These are phyloP conservation scores for Trifolium subterraneum DNA, from an alignment of 306 rosid species.

Conservation along the genomic window DNA sequence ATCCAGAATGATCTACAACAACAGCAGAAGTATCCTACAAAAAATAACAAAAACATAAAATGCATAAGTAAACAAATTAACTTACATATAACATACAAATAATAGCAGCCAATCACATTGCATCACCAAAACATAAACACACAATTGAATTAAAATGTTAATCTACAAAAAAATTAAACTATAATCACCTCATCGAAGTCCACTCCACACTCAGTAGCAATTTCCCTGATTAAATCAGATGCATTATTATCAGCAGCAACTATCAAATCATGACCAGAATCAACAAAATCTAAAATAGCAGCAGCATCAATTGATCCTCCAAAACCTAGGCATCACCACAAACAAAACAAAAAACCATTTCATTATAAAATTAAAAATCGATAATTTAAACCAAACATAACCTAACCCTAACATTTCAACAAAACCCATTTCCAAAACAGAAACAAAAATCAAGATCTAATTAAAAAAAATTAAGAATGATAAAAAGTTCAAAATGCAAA, in stretches of 20 bases:
- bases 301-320: slow-evolving; percentile 90
- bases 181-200: slow-evolving; percentile 92
- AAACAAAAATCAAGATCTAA: slow-evolving; percentile 40
- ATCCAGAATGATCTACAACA: slow-evolving; percentile 88
- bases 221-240: slow-evolving; percentile 85
- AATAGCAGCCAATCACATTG: slow-evolving; percentile 17
- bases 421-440: slow-evolving; percentile 10
- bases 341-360: background rate
- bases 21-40: slow-evolving; percentile 70
- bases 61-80: background rate
- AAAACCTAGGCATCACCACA: slow-evolving; percentile 59
- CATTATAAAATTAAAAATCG: background rate
- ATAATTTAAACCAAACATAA: background rate
- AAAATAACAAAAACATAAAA: slow-evolving; percentile 5
- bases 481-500: background rate
- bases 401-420: background rate
- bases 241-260: slow-evolving; percentile 76
- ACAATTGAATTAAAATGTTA: background rate
- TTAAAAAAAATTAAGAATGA: background rate
- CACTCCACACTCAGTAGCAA: slow-evolving; percentile 86
- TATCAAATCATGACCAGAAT: slow-evolving; percentile 95
- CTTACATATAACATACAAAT: slow-evolving; percentile 14
- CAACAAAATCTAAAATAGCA: slow-evolving; percentile 87
- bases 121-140: slow-evolving; percentile 12
- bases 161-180: slow-evolving; percentile 3